A percentile compares a stretch with the other conserved stretches of the same genome.
Conservation (phyloP, 2,329 filamentous ascomycete genomes). For the Aureobasidium leucospermi region DNA sequence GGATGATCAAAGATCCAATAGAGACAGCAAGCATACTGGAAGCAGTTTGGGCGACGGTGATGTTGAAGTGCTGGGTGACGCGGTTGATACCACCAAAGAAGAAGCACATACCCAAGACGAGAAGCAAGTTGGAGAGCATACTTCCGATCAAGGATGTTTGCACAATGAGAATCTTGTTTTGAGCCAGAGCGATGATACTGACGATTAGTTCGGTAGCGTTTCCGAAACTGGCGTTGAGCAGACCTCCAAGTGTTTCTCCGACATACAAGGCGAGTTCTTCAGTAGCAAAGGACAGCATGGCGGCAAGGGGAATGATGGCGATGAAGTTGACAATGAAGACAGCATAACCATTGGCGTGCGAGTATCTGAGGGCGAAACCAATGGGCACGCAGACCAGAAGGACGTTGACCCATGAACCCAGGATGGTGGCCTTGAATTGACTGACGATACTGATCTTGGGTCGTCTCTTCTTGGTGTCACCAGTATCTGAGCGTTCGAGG, state of each 20-base stretch:
- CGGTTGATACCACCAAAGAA: conserved; percentile 78
- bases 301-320: conserved; percentile 83
- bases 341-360: conserved; percentile 50
- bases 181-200: conserved; percentile 70
- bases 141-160: conserved; percentile 88
- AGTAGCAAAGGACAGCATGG: conserved; percentile 78
- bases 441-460: conserved; percentile 24
- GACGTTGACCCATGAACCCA: conserved; percentile 82
- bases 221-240: conserved; percentile 87
- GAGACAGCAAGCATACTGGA: conserved; percentile 72
- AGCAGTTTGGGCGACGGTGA: conserved; percentile 83
- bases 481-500: conserved; percentile 18
- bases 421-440: conserved; percentile 65
- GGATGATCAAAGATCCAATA: conserved; percentile 77
- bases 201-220: conserved; percentile 48
- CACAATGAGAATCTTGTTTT: conserved; percentile 73
- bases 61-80: conserved; percentile 81
- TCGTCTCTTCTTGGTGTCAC: conserved; percentile 19
- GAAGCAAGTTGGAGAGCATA: conserved; percentile 82
- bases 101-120: conserved; percentile 89
- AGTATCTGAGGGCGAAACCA: conserved; percentile 66
- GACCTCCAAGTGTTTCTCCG: conserved; percentile 78
- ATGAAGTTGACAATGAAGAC: conserved; percentile 90
- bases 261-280: conserved; percentile 75
- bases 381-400: conserved; percentile 70